These are phyloP conservation scores for Saccharomyces mikatae DNA, from an alignment of 805 yeast species.

Conservation along the genomic window DNA sequence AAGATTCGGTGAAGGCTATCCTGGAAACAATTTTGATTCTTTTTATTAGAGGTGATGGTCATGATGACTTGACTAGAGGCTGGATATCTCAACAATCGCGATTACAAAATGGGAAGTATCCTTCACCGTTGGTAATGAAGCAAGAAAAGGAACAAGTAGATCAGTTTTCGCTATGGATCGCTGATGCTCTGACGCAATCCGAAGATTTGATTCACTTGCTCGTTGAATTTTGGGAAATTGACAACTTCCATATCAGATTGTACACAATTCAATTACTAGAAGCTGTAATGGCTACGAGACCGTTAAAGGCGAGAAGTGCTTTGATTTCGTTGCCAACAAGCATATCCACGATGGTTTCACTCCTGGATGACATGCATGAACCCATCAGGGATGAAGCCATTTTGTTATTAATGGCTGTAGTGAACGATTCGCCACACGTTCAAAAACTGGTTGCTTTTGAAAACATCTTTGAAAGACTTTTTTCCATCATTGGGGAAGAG, in stretches of 20 bases:
- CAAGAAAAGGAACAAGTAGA: slow-evolving; percentile 48
- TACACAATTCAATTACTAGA: slow-evolving; percentile 81
- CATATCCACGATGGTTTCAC: slow-evolving; percentile 60
- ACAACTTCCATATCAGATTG: slow-evolving; percentile 69
- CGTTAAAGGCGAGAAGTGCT: slow-evolving; percentile 63
- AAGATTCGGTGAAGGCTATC: slow-evolving; percentile 65
- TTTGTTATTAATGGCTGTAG: slow-evolving; percentile 73
- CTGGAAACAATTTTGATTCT: slow-evolving; percentile 79
- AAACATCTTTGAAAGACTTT: slow-evolving; percentile 76
- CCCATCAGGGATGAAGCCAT: slow-evolving; percentile 87
- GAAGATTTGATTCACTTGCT: slow-evolving; percentile 35
- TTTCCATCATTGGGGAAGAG: slow-evolving; percentile 73
- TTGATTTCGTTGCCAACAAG: slow-evolving; percentile 71
- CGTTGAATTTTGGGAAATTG: slow-evolving; percentile 42
- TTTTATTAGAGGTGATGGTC: slow-evolving; percentile 61
- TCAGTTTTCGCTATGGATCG: slow-evolving; percentile 88
- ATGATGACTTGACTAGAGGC: slow-evolving; percentile 54
- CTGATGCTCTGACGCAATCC: slow-evolving; percentile 80
- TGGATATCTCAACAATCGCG: slow-evolving; percentile 74
- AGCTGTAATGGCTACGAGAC: slow-evolving; percentile 71
- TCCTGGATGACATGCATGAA: slow-evolving; percentile 60
- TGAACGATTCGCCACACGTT: slow-evolving; percentile 70
- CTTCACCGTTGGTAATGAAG: slow-evolving; percentile 58
- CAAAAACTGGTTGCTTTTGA: slow-evolving; percentile 94
- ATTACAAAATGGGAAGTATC: slow-evolving; percentile 66